Percentiles rank a stretch among this genome's conserved stretches.
These are phyloP conservation scores for Tremella fuciformis DNA, from an alignment of 768 basidiomycete genomes.

Conservation along the genomic window DNA sequence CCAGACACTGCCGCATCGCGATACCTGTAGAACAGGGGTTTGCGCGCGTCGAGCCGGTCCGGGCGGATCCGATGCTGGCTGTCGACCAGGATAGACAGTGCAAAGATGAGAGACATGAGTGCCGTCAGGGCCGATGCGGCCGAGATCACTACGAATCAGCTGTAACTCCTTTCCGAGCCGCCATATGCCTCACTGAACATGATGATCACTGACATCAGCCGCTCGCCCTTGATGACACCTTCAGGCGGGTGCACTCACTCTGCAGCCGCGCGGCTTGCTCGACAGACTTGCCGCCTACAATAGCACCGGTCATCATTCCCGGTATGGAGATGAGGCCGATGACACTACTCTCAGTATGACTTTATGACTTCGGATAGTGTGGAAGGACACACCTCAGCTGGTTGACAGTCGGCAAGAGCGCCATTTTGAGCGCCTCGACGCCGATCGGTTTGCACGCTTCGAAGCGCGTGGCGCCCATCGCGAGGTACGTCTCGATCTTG, in stretches of 20 bases:
- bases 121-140: constrained; percentile 70
- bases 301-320: constrained; percentile 90
- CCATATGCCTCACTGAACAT: constrained; percentile 63
- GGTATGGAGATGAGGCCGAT: constrained; percentile 53
- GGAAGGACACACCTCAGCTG: constrained; percentile 64
- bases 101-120: constrained; percentile 63
- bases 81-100: constrained; percentile 67
- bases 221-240: not conserved
- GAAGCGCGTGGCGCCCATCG: constrained; percentile 76
- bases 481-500: constrained; percentile 79
- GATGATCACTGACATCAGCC: constrained; percentile 63
- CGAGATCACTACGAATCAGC: constrained; percentile 60
- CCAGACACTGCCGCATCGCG: constrained; percentile 26
- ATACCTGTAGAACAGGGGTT: constrained; percentile 43
- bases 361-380: not conserved
- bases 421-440: constrained; percentile 71
- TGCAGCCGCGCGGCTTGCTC: constrained; percentile 81
- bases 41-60: constrained; percentile 47
- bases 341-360: constrained; percentile 30
- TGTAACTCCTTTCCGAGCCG: not conserved
- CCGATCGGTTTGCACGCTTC: constrained; percentile 80
- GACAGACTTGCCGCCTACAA: constrained; percentile 79
- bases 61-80: constrained; percentile 47
- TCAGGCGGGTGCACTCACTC: constrained; percentile 51
- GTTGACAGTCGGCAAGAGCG: constrained; percentile 76